These are phyloP conservation scores for Boletus patriciae DNA, from an alignment of 768 basidiomycete species.

Conservation along the genomic window DNA sequence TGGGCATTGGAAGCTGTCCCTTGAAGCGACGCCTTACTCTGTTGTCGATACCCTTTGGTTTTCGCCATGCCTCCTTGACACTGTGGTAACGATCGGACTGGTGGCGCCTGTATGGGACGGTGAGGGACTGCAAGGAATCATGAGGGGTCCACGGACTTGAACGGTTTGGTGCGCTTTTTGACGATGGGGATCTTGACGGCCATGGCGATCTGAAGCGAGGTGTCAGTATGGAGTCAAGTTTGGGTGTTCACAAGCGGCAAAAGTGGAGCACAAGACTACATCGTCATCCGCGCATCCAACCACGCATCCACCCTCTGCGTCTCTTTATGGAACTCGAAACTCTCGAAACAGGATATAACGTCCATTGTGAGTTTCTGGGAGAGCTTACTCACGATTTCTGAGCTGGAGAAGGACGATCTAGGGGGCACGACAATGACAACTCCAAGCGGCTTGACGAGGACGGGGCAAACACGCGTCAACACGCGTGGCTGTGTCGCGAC, in stretches of 20 bases:
- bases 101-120: slow-evolving; percentile 70
- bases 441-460: background rate
- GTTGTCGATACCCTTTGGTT: slow-evolving; percentile 99
- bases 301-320: slow-evolving; percentile 23
- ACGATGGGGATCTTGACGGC: slow-evolving; percentile 65
- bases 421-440: slow-evolving; percentile 6
- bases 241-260: background rate
- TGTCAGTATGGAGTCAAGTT: slow-evolving; percentile 15
- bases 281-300: slow-evolving; percentile 25
- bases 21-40: slow-evolving; percentile 93
- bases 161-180: slow-evolving; percentile 96
- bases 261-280: background rate
- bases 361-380: background rate
- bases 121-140: slow-evolving; percentile 14
- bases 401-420: slow-evolving; percentile 49
- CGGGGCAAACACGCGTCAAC: slow-evolving; percentile 28
- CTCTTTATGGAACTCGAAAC: background rate
- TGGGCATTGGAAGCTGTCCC: slow-evolving; percentile 96
- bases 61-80: slow-evolving; percentile 99
- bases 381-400: slow-evolving; percentile 52
- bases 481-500: slow-evolving; percentile 23
- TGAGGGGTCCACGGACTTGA: slow-evolving; percentile 72
- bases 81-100: slow-evolving; percentile 97
- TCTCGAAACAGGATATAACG: background rate
- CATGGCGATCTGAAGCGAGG: slow-evolving; percentile 39